These are phyloP conservation scores for Sindora glabra DNA, from an alignment of 306 rosid genomes.

Conservation along the genomic window DNA sequence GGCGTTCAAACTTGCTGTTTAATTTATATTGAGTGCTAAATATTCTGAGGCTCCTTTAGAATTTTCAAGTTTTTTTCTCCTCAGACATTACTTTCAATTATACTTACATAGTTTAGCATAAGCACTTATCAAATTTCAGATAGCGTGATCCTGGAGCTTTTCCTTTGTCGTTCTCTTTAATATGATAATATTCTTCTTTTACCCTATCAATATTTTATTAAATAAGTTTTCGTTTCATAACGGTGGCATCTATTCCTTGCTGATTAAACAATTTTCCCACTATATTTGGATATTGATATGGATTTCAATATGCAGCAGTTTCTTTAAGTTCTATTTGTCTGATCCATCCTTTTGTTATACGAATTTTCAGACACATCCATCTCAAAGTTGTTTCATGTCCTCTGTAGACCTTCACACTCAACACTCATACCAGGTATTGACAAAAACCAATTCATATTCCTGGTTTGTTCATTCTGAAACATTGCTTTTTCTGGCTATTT, in stretches of 20 bases:
- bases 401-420: conserved; percentile 89
- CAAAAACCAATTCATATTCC: not conserved
- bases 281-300: too few species aligned
- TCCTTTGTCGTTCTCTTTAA: not conserved
- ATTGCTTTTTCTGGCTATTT: too few species aligned
- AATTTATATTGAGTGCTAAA: not conserved
- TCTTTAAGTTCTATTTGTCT: conserved; percentile 10
- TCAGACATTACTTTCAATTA: too few species aligned
- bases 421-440: conserved; percentile 68
- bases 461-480: too few species aligned
- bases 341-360: not conserved
- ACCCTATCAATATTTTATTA: not conserved
- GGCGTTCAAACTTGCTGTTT: not conserved
- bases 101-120: not conserved
- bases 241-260: not conserved
- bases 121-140: not conserved
- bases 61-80: too few species aligned
- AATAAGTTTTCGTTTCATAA: too few species aligned
- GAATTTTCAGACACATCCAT: conserved; percentile 67
- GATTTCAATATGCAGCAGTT: not conserved
- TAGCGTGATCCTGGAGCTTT: not conserved
- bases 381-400: conserved; percentile 87
- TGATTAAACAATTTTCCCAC: not conserved
- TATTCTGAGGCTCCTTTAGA: too few species aligned
- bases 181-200: not conserved